Evolutionary conservation across 768 basidiomycete genomes (phyloP), one percentile per base, ranked within the genome.

Genomic region (Chalciporus pseudorubinellus): DNA sequence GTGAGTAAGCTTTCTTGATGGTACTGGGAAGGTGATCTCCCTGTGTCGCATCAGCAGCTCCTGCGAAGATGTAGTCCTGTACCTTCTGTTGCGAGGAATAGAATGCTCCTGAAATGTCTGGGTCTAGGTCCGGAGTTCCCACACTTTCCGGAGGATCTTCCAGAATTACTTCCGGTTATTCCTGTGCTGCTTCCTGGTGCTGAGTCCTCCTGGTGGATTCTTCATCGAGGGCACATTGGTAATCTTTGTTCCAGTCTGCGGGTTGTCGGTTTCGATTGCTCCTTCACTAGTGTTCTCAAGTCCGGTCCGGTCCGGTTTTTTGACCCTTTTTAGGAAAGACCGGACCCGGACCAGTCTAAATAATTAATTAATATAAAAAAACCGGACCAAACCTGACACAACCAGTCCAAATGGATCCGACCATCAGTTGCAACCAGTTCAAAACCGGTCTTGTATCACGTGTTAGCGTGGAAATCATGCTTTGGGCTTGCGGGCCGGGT

Each of bases 41-140:
- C n/a, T n/a, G n/a, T n/a, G 13, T 18, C 6, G 36, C 18, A 19
- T 20, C 20, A 39, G 50, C 29, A 4, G 18, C 36, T 16, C 47
- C 52, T 20, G 46, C 31, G 18, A 53, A 36, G 9, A 46, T 22
- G 16, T 24, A 34, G 31, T 51, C 44, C 11, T 51, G 22, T n/a
- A 18, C n/a, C 3, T 41, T 45, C 13, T 26, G 9, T 2, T 9
- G 5, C 3, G 38, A 28, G 10, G 39, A 11, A 3, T 20, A 9
- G 6, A 39, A 51, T 6, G 40, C 50, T 6, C 47, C 39, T 20
- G 49, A 26, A 19, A 43, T 24, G 11, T 44, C 42, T 18, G 29
- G 29, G 7, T 50, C 49, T 16, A 9, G 9, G 10, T 29, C 29
- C 12, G 24, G 14, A n/a, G 19, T 3, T 29, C 9, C 29, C 10